Evolutionary conservation across 306 rosid species (phyloP).

Genomic region (Cicer pinnatifidum): DNA sequence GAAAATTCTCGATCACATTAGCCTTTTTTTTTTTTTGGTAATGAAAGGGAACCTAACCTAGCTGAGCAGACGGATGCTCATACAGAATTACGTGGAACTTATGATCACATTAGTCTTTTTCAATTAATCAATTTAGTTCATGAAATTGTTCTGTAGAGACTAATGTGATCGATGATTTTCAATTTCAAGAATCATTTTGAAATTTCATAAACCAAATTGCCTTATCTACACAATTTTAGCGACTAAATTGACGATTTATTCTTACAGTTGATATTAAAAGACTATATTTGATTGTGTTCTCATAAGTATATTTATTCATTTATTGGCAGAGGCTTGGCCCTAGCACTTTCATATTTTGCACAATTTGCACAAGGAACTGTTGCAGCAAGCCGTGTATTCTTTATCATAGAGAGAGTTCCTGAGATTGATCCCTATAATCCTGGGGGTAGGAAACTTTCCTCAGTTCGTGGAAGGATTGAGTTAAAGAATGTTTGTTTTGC

Average conservation of each 20-base stretch:
- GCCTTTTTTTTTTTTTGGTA: too few species aligned
- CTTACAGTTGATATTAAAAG: slow-evolving; percentile 10
- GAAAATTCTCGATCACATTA: too few species aligned
- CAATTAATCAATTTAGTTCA: too few species aligned
- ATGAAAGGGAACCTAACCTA: too few species aligned
- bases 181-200: too few species aligned
- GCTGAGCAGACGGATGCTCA: too few species aligned
- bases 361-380: slow-evolving; percentile 90
- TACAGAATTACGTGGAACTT: too few species aligned
- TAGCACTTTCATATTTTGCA: slow-evolving; percentile 83
- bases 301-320: not conserved
- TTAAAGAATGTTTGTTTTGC: slow-evolving; percentile 69
- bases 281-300: slow-evolving; percentile 1
- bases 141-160: too few species aligned
- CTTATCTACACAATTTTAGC: too few species aligned
- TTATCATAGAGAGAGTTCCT: slow-evolving; percentile 75
- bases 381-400: slow-evolving; percentile 84
- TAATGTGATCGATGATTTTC: too few species aligned
- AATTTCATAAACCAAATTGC: too few species aligned
- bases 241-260: not conserved
- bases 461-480: slow-evolving; percentile 73
- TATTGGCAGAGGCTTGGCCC: slow-evolving; percentile 75
- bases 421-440: slow-evolving; percentile 79
- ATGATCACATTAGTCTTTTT: too few species aligned
- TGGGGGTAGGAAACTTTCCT: slow-evolving; percentile 58